Evolutionary conservation across 1,284 basidiomycete species (phyloP), one percentile per base, ranked within the genome.

Genomic region (Austroboletus niveus): DNA sequence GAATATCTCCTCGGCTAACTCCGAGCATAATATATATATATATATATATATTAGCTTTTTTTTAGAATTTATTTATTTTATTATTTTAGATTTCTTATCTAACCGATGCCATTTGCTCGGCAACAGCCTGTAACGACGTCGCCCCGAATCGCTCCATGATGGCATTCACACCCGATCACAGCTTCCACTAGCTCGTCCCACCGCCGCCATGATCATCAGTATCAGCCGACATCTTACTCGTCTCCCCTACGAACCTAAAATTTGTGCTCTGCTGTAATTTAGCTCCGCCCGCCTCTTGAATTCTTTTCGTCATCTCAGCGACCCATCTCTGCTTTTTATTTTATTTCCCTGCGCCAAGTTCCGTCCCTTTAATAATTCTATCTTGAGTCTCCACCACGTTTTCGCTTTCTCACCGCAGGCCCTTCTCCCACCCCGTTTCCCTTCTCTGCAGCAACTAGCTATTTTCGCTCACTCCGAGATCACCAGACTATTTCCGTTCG

Each of bases 1-100:
- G 54, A 52, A 64, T 56, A 58, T 52, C 55, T 42, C 27, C 43
- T 70, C 64, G 64, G 64, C 61, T 41, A 66, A 45, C 36, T 54
- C 64, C 64, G 68, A 39, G 32, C 45, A 30, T 49, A 35, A 42
- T 45, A 24, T 47, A 15, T 32, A 24, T 42, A 29, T 29, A 6
- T 29, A 29, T 29, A 29, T 29, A 29, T 29, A n/a, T n/a, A n/a
- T 29, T 41, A 47, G 47, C 53, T 60, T 14, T 17, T 17, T 42
- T 31, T 22, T 17, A 34, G 41, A 49, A 30, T 7, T 7, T 29
- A 7, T 29, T 34, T 5, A 48, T 46, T 47, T 41, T 50, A 35
- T 49, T 56, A 49, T 29, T 42, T 53, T 51, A 1, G 27, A 43
- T 49, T 52, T 52, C 49, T 63, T 63, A 64, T 66, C 65, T 69